A percentile compares a stretch with the other conserved stretches of the same genome.
phyloP scores from a whole-genome alignment of 1,284 basidiomycete genomes.

The Moesziomyces globuligerus region DNA sequence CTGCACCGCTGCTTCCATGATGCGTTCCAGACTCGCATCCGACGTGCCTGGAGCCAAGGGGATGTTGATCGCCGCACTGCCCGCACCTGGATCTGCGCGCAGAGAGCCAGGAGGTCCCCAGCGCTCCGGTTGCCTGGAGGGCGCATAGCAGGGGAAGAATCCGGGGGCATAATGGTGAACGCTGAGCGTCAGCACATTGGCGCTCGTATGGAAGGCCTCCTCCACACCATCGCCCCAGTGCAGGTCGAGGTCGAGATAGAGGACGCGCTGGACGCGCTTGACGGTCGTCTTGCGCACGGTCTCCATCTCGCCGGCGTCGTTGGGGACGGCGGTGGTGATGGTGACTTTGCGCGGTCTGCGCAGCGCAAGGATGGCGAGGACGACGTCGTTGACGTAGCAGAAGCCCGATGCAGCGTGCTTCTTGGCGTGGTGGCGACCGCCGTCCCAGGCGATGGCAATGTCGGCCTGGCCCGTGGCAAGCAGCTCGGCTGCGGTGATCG shows the following conservation, averaged over 20 bases:
- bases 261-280: conserved; percentile 40
- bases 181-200: conserved; percentile 76
- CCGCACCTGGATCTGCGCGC: conserved; percentile 15
- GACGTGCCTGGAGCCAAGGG: conserved; percentile 33
- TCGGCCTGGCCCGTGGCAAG: conserved; percentile 73
- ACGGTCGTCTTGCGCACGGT: conserved; percentile 25
- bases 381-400: conserved; percentile 91
- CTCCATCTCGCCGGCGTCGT: background rate
- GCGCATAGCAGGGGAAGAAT: conserved; percentile 77
- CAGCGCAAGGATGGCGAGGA: conserved; percentile 72
- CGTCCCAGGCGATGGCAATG: conserved; percentile 83
- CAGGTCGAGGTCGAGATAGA: conserved; percentile 87
- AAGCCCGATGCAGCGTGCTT: conserved; percentile 73
- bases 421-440: conserved; percentile 71
- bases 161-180: conserved; percentile 82
- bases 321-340: conserved; percentile 8
- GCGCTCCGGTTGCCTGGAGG: conserved; percentile 27
- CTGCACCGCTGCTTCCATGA: conserved; percentile 67
- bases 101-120: conserved; percentile 38
- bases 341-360: conserved; percentile 28
- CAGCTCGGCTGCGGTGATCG: conserved; percentile 76
- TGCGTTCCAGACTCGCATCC: conserved; percentile 19
- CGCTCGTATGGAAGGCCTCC: conserved; percentile 63
- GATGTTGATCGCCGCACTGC: conserved; percentile 31
- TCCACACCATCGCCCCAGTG: conserved; percentile 88